A percentile compares a stretch with the other conserved stretches of the same genome.
phyloP scores from a whole-genome alignment of 169 alveolate genomes.

The Plasmodium gonderi region DNA sequence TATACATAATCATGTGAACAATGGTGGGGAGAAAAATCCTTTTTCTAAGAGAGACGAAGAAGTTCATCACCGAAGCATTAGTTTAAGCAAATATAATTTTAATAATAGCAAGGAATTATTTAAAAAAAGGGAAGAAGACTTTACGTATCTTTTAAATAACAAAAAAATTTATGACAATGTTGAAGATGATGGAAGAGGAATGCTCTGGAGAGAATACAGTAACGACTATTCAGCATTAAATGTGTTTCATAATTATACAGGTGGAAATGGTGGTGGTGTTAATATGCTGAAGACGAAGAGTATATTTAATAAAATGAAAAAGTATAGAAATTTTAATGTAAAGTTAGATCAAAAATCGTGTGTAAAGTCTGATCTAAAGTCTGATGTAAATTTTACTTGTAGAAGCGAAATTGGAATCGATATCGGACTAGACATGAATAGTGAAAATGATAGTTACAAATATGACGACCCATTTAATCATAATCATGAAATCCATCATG shows the following conservation, averaged over 20 bases:
- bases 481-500: not conserved
- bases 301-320: not conserved
- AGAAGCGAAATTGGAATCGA: too few species aligned
- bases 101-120: not conserved
- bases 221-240: not conserved
- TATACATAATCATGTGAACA: not conserved
- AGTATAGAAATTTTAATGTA: constrained; percentile 15
- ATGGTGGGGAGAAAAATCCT: not conserved
- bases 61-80: not conserved
- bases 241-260: not conserved
- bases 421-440: not conserved
- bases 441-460: not conserved
- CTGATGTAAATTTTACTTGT: too few species aligned
- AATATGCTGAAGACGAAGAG: not conserved
- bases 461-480: not conserved
- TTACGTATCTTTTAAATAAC: not conserved
- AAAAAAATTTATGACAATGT: constrained; percentile 27
- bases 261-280: not conserved
- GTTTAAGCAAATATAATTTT: not conserved
- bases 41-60: too few species aligned
- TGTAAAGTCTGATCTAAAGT: too few species aligned
- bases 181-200: not conserved
- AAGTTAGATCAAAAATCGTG: constrained; percentile 30
- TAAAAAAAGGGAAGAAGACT: constrained; percentile 31
- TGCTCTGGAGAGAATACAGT: not conserved